These are phyloP conservation scores for Coemansia pectinata DNA, from an alignment of 192 early-diverging fungal species.

Conservation along the genomic window DNA sequence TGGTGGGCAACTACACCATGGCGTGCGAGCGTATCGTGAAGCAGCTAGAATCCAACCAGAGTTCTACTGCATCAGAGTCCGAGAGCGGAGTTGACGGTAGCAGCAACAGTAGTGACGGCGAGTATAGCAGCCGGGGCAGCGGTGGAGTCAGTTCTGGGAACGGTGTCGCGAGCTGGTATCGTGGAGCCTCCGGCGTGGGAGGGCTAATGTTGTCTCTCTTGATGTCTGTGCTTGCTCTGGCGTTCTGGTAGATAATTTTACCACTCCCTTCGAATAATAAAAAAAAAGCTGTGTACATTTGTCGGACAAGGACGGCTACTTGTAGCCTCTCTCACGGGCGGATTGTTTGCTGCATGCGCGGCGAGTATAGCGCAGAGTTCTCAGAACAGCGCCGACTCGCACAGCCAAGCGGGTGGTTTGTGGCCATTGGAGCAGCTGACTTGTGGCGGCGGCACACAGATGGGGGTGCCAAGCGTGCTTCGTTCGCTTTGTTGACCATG, in stretches of 20 bases:
- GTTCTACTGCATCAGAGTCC: background rate
- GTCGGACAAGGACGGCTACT: background rate
- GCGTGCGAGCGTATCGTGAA: conserved; percentile 26
- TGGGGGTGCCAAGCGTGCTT: background rate
- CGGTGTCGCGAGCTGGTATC: background rate
- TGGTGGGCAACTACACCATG: conserved; percentile 37
- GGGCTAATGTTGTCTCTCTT: background rate
- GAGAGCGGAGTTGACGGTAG: background rate
- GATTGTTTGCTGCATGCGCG: background rate
- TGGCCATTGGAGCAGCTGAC: background rate
- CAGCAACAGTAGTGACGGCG: background rate
- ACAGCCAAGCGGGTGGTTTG: background rate
- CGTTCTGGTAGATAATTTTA: background rate
- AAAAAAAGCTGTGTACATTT: background rate
- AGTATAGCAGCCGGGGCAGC: background rate
- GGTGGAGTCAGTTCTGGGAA: background rate
- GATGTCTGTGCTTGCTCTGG: background rate
- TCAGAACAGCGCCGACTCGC: background rate
- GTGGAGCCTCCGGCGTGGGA: background rate
- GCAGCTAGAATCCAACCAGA: conserved; percentile 4
- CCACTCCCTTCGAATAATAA: background rate
- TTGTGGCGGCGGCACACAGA: background rate
- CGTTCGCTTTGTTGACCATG: background rate
- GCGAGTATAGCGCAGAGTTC: background rate
- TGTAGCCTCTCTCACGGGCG: background rate